Percentiles rank a stretch among this genome's conserved stretches.
These are phyloP conservation scores for Trypanosomatidae sp. DNA, from an alignment of 208 protist genomes.

Conservation along the genomic window DNA sequence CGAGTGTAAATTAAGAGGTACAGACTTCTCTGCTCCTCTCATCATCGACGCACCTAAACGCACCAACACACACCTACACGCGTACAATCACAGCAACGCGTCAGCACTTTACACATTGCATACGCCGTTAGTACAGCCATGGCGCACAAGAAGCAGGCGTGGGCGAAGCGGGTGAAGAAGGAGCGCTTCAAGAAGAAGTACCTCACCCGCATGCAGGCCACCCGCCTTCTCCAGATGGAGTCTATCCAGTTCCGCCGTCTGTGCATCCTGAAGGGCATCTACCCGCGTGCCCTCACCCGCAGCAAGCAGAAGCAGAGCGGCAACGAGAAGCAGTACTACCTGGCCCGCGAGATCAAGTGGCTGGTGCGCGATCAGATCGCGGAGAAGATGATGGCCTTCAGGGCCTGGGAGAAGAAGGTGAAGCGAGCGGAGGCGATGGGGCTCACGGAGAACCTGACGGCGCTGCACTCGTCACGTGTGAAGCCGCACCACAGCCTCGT, in stretches of 20 bases:
- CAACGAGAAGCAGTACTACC: conserved; percentile 98
- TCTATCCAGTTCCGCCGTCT: conserved; percentile 94
- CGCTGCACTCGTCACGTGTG: conserved; percentile 46
- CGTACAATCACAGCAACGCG: background rate
- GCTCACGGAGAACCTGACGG: too few relatives aligned
- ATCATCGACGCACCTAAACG: too few relatives aligned
- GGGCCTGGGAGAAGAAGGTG: conserved; percentile 93
- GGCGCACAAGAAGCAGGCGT: conserved; percentile 84
- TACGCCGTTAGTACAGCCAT: too few relatives aligned
- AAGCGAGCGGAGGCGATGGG: conserved; percentile 90
- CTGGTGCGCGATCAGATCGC: conserved; percentile 96
- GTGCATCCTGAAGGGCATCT: conserved; percentile 99
- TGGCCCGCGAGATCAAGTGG: conserved; percentile 98
- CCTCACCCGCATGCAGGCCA: conserved; percentile 92
- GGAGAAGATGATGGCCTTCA: conserved; percentile 94
- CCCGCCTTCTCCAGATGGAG: conserved; percentile 93
- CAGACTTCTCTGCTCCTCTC: too few relatives aligned
- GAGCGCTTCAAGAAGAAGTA: conserved; percentile 94
- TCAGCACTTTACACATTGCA: too few relatives aligned
- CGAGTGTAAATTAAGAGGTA: too few relatives aligned
- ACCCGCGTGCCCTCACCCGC: conserved; percentile 96
- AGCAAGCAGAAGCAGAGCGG: conserved; percentile 94
- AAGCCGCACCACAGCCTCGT: conserved; percentile 94
- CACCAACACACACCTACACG: background rate
- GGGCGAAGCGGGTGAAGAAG: conserved; percentile 89